phyloP scores from a whole-genome alignment of 768 basidiomycete species.

The Crassisporium funariophilum region DNA sequence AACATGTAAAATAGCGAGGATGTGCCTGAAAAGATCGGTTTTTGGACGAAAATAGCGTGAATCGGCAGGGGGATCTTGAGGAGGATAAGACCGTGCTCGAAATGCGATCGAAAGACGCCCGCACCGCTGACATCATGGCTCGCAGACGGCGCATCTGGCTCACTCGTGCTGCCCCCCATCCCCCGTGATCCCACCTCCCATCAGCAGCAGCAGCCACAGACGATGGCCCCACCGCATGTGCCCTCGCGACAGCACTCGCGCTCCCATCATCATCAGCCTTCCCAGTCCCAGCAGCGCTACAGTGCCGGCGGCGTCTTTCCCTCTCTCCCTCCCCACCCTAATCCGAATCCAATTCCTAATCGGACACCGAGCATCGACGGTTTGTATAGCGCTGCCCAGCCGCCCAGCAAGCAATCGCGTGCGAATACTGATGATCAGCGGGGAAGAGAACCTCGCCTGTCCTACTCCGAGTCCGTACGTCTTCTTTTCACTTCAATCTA shows the following conservation, averaged over 20 bases:
- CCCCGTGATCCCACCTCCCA: not conserved
- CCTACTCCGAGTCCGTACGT: constrained; percentile 35
- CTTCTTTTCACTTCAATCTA: constrained; percentile 6
- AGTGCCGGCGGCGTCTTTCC: constrained; percentile 29
- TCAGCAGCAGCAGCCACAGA: not conserved
- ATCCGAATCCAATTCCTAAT: constrained; percentile 17
- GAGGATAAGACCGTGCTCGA: constrained; percentile 44
- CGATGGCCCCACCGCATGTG: not conserved
- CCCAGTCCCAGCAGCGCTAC: constrained; percentile 20
- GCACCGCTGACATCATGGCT: constrained; percentile 47
- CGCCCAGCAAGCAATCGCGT: constrained; percentile 53
- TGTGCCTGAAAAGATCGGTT: no score
- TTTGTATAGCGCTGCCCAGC: constrained; percentile 35
- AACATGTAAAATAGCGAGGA: no score
- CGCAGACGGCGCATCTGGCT: constrained; percentile 46
- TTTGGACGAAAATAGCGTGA: no score
- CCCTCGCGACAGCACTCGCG: not conserved
- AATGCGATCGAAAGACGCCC: constrained; percentile 48
- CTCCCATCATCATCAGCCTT: constrained; percentile 1
- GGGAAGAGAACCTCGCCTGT: constrained; percentile 24
- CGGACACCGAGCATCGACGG: constrained; percentile 39
- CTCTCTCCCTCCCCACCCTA: constrained; percentile 30
- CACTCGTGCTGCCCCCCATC: constrained; percentile 32
- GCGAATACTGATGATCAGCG: constrained; percentile 38
- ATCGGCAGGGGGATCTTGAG: no score